Evolutionary conservation across 1,139 yeast genomes (phyloP).

Genomic region (Taphrina flavorubra): DNA sequence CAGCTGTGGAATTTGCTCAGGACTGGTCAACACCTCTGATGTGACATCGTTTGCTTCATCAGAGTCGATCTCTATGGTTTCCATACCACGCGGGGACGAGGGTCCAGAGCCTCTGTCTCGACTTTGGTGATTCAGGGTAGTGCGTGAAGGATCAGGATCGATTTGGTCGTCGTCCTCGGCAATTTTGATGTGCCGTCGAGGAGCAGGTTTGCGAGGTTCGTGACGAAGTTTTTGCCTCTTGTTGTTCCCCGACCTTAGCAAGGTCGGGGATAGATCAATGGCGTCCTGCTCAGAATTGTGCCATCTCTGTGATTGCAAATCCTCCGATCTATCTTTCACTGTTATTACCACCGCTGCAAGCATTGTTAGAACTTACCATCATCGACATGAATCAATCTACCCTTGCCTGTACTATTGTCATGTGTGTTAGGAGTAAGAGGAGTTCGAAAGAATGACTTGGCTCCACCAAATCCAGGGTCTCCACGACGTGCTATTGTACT

Average conservation of each 20-base stretch:
- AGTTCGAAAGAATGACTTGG: background rate
- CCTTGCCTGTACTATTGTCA: constrained; percentile 24
- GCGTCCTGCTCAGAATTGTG: background rate
- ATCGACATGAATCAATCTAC: background rate
- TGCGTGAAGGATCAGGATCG: background rate
- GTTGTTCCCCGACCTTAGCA: background rate
- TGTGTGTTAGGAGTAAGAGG: constrained; percentile 19
- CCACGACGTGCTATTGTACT: background rate
- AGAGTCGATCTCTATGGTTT: constrained; percentile 21
- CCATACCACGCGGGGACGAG: background rate
- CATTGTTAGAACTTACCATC: background rate
- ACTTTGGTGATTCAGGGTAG: background rate
- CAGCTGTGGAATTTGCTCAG: background rate
- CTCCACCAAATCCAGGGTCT: background rate
- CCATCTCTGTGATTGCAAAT: no score
- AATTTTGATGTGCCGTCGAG: constrained; percentile 14
- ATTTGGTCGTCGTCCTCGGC: constrained; percentile 7
- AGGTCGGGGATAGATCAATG: background rate
- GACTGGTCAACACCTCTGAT: background rate
- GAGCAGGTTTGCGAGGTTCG: background rate
- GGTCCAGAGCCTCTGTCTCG: background rate
- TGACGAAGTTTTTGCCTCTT: constrained; percentile 8
- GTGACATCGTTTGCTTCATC: background rate
- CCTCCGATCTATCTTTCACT: no score
- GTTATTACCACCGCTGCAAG: no score